Conservation (phyloP, 139 green algal species). For the Protoeuglena noctilucae region DNA sequence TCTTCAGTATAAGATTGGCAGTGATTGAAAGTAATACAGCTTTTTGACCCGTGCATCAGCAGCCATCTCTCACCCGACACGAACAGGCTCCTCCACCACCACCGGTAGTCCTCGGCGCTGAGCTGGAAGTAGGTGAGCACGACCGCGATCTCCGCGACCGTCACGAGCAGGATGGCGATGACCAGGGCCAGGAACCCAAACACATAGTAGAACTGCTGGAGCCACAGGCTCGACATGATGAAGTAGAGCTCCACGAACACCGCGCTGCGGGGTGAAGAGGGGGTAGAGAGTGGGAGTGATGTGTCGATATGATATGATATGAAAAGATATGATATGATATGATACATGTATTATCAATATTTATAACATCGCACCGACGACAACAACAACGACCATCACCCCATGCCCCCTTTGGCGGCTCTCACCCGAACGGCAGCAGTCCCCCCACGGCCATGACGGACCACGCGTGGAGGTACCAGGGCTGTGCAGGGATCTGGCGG, state of each 20-base stretch:
- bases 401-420: no score
- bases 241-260: constrained; percentile 99
- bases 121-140: constrained; percentile 95
- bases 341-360: no score
- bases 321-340: no score
- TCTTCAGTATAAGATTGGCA: no score
- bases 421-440: constrained; percentile 88
- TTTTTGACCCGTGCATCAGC: no score
- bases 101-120: constrained; percentile 97
- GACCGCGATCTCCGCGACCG: constrained; percentile 66
- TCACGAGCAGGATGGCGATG: constrained; percentile 83
- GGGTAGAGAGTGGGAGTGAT: no score
- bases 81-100: constrained; percentile 83
- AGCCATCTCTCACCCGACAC: no score
- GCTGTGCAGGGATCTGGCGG: constrained; percentile 65
- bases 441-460: constrained; percentile 58
- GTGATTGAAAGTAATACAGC: no score
- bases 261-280: no score
- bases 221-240: constrained; percentile 89
- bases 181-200: constrained; percentile 97
- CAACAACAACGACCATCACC: no score
- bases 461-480: constrained; percentile 74
- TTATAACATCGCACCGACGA: no score
- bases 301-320: no score
- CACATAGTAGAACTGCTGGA: constrained; percentile 98